Evolutionary conservation across 2,329 filamentous ascomycete species (phyloP).

Genomic region (Pseudogymnoascus sp.): DNA sequence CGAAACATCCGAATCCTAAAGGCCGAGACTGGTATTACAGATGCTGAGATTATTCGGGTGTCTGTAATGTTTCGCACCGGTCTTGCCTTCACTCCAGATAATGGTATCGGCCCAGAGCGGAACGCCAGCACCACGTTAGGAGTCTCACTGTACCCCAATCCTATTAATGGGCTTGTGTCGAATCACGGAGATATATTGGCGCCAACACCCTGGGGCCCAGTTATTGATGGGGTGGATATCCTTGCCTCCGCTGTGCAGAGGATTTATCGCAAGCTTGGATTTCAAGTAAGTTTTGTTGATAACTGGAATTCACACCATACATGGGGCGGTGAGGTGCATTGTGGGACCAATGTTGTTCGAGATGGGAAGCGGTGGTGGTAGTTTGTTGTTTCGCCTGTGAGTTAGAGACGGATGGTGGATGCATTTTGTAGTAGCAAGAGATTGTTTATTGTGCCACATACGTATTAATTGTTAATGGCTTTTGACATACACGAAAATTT

Average conservation of each 20-base stretch:
- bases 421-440: not conserved
- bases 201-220: constrained; percentile 18
- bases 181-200: constrained; percentile 14
- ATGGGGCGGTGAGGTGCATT: constrained; percentile 20
- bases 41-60: not conserved
- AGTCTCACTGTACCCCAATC: constrained; percentile 10
- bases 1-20: not conserved
- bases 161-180: constrained; percentile 13
- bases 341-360: constrained; percentile 15
- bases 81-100: not conserved
- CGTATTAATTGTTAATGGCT: not conserved
- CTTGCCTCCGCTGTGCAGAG: constrained; percentile 11
- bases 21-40: not conserved
- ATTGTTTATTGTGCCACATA: not conserved
- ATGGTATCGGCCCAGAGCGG: not conserved
- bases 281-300: constrained; percentile 17
- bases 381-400: not conserved
- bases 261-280: constrained; percentile 14
- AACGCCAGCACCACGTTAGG: constrained; percentile 8
- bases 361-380: not conserved
- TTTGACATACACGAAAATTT: not conserved
- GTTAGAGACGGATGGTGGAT: not conserved
- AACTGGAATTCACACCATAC: constrained; percentile 20
- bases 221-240: constrained; percentile 18
- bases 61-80: not conserved